These are phyloP conservation scores for Triticum aestivum DNA, from an alignment of 176 grass and related monocot genomes.

Conservation along the genomic window IWGSC_CS_RefSeq_v2.1 NC_057797.1:681036738-681037237, in stretches of 20 bases:
- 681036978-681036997: slow-evolving; percentile 45
- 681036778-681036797: slow-evolving; percentile 29
- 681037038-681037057: slow-evolving; percentile 7
- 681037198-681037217: background rate
- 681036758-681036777: background rate
- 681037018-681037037: background rate
- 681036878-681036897: slow-evolving; percentile 84
- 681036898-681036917: slow-evolving; percentile 67
- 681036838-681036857: slow-evolving; percentile 74
- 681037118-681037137: background rate
- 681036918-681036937: slow-evolving; percentile 87
- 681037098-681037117: background rate
- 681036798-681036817: slow-evolving; percentile 69
- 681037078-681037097: slow-evolving; percentile 2
- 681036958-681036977: slow-evolving; percentile 82
- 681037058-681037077: slow-evolving; percentile 15
- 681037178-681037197: background rate
- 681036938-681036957: slow-evolving; percentile 77
- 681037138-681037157: background rate
- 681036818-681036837: slow-evolving; percentile 73
- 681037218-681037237: background rate
- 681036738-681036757: slow-evolving; percentile 12
- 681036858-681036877: slow-evolving; percentile 71
- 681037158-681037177: background rate
- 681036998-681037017: slow-evolving; percentile 21